A percentile compares a stretch with the other conserved stretches of the same genome.
These are phyloP conservation scores for Xenoacremonium recifei DNA, from an alignment of 2,329 filamentous ascomycete genomes.

Conservation along the genomic window DNA sequence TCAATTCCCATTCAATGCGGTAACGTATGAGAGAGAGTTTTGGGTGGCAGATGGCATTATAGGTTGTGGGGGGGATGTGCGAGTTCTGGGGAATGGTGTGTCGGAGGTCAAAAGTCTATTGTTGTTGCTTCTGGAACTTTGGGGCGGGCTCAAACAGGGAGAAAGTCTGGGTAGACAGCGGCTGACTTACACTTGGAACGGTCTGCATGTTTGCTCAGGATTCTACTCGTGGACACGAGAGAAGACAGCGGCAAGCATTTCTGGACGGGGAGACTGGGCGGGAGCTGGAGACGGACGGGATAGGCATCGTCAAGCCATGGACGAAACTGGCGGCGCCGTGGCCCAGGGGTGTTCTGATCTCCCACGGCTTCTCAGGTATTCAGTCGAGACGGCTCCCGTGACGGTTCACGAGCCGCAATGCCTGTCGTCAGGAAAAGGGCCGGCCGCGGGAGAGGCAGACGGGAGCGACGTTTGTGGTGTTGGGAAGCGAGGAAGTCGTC, in stretches of 20 bases:
- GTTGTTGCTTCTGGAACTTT: no score
- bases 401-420: background rate
- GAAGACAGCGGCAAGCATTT: slow-evolving; percentile 36
- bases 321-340: slow-evolving; percentile 12
- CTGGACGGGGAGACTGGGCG: slow-evolving; percentile 28
- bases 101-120: no score
- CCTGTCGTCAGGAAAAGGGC: background rate
- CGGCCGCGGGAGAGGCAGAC: no score
- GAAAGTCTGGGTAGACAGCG: slow-evolving; percentile 19
- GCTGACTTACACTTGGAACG: slow-evolving; percentile 48
- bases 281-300: slow-evolving; percentile 25
- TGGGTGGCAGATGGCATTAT: slow-evolving; percentile 6
- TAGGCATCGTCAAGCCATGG: slow-evolving; percentile 29
- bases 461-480: no score
- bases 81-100: no score
- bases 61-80: slow-evolving; percentile 15
- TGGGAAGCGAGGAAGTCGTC: no score
- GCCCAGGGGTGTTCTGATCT: background rate
- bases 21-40: slow-evolving; percentile 21
- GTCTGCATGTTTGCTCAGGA: slow-evolving; percentile 51
- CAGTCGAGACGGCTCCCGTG: no score
- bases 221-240: slow-evolving; percentile 37
- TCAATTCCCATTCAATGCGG: slow-evolving; percentile 20
- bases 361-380: no score
- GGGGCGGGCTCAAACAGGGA: no score